These are phyloP conservation scores for Ogataea paraovalis DNA, from an alignment of 805 yeast species.

Conservation along the genomic window DNA sequence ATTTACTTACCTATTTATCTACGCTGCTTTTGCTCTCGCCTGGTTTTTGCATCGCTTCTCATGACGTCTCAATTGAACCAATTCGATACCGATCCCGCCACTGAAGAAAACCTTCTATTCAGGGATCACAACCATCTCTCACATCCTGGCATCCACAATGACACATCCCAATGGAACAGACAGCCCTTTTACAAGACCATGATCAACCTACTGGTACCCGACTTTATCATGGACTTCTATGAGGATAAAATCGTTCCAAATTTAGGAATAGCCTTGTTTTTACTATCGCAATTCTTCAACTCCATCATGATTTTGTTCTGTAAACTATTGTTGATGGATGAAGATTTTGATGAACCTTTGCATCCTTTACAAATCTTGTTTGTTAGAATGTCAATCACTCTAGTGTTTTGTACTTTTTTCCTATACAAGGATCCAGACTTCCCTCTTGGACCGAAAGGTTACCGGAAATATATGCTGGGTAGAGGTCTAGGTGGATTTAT, in stretches of 20 bases:
- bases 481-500: slow-evolving; percentile 74
- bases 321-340: slow-evolving; percentile 66
- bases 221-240: not conserved
- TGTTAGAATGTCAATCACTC: slow-evolving; percentile 73
- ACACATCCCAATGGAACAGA: not conserved
- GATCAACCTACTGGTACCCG: not conserved
- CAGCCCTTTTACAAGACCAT: not conserved
- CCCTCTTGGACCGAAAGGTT: slow-evolving; percentile 64
- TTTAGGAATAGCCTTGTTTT: slow-evolving; percentile 53
- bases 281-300: slow-evolving; percentile 68
- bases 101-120: too few relatives aligned
- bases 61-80: not conserved
- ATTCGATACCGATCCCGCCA: not conserved
- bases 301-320: slow-evolving; percentile 74
- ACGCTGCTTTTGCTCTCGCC: too few relatives aligned
- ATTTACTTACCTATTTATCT: too few relatives aligned
- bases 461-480: slow-evolving; percentile 48
- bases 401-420: slow-evolving; percentile 45
- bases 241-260: slow-evolving; percentile 23
- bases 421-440: slow-evolving; percentile 46
- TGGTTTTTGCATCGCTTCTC: too few relatives aligned
- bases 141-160: too few relatives aligned
- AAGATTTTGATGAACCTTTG: slow-evolving; percentile 54
- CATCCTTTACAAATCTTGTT: slow-evolving; percentile 77
- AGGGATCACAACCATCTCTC: too few relatives aligned